A percentile compares a stretch with the other conserved stretches of the same genome.
Evolutionary conservation across 1,284 basidiomycete genomes (phyloP).

Genomic region (Sparassis latifolia): DNA sequence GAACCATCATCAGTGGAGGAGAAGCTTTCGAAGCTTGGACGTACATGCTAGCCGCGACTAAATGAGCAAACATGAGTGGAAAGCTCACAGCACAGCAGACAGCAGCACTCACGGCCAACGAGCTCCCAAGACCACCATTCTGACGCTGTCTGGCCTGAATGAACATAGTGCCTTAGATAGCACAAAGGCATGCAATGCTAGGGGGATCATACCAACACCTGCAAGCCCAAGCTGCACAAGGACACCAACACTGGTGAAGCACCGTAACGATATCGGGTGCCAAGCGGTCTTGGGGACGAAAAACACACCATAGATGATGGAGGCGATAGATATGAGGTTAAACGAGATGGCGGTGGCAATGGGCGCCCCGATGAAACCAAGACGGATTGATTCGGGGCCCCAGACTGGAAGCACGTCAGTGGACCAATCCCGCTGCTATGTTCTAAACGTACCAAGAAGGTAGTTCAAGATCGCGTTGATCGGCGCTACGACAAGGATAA

Average conservation of each 20-base stretch:
- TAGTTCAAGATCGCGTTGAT: slow-evolving; percentile 84
- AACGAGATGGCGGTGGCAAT: slow-evolving; percentile 86
- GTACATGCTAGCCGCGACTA: slow-evolving; percentile 55
- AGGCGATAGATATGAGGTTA: slow-evolving; percentile 73
- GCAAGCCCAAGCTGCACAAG: slow-evolving; percentile 72
- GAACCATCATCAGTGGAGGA: background rate
- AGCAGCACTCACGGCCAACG: slow-evolving; percentile 40
- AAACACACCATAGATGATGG: slow-evolving; percentile 68
- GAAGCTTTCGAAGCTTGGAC: background rate
- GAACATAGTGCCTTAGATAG: background rate
- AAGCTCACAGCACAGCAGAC: background rate
- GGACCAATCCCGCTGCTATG: too few species aligned
- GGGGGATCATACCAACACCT: slow-evolving; percentile 49
- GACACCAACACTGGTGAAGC: slow-evolving; percentile 68
- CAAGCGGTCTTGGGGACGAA: slow-evolving; percentile 78
- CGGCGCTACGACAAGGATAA: slow-evolving; percentile 81
- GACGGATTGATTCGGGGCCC: slow-evolving; percentile 69
- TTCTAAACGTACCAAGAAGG: slow-evolving; percentile 51
- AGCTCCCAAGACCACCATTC: slow-evolving; percentile 96
- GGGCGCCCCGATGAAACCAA: slow-evolving; percentile 93
- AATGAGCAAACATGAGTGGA: slow-evolving; percentile 9
- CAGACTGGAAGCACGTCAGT: slow-evolving; percentile 47
- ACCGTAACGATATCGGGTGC: slow-evolving; percentile 67
- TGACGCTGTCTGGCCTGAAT: slow-evolving; percentile 47
- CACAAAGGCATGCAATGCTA: background rate